A percentile compares a stretch with the other conserved stretches of the same genome.
These are phyloP conservation scores for Coccomyxa sp. DNA, from an alignment of 139 green algal species.

Conservation along the genomic window DNA sequence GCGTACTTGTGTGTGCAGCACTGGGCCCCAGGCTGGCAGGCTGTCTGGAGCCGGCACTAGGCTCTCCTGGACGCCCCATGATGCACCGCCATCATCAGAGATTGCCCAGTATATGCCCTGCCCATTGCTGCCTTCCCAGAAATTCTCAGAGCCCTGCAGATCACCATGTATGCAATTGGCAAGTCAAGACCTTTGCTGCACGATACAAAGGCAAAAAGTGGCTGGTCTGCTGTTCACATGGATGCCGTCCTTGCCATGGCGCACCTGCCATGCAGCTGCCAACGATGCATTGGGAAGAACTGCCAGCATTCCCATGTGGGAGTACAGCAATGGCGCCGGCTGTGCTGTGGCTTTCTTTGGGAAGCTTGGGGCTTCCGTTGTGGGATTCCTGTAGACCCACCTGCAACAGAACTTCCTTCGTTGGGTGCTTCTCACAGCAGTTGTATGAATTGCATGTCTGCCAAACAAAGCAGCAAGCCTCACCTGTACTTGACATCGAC, in stretches of 20 bases:
- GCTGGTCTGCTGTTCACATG: too few relatives aligned
- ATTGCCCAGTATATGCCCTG: not conserved
- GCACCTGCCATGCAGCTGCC: slow-evolving; percentile 8
- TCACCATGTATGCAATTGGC: not conserved
- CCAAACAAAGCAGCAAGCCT: too few relatives aligned
- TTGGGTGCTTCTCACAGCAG: too few relatives aligned
- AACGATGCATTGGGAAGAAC: slow-evolving; percentile 7
- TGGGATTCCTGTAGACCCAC: slow-evolving; percentile 5
- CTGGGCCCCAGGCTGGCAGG: not conserved
- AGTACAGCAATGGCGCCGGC: slow-evolving; percentile 7
- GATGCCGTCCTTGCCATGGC: not conserved
- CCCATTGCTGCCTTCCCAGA: not conserved
- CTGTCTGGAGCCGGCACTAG: not conserved
- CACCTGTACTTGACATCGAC: too few relatives aligned
- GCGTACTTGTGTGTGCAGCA: slow-evolving; percentile 1
- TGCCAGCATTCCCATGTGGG: slow-evolving; percentile 16
- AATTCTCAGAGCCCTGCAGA: not conserved
- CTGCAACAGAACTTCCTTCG: too few relatives aligned
- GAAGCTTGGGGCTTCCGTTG: too few relatives aligned
- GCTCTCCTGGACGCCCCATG: not conserved
- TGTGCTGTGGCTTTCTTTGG: too few relatives aligned
- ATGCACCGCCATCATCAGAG: not conserved
- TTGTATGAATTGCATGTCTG: too few relatives aligned
- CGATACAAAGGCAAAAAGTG: too few relatives aligned
- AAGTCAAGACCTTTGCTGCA: not conserved